phyloP scores from a whole-genome alignment of 108 stramenopile genomes.

The Chaetoceros tenuissimus region DNA sequence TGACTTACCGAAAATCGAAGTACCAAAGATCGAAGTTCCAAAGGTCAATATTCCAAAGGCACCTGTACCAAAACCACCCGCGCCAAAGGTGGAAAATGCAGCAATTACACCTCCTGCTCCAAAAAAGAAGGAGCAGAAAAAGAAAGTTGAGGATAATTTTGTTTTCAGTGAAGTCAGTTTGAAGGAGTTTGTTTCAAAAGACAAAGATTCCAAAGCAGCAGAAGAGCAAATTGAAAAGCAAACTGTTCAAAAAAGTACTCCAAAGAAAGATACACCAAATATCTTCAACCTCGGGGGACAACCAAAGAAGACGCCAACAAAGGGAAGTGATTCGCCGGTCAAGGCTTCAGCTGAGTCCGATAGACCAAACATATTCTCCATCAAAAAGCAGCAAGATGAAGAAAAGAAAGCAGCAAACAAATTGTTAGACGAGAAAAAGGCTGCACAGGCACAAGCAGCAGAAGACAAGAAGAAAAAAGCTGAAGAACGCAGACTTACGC shows the following conservation, averaged over 20 bases:
- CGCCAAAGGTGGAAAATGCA: background rate
- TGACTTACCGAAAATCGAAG: background rate
- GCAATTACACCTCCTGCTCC: background rate
- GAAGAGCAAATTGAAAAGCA: background rate
- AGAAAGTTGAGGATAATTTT: conserved; percentile 7
- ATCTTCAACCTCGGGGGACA: too few relatives aligned
- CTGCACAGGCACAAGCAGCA: background rate
- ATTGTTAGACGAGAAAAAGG: background rate
- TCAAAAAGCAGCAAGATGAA: background rate
- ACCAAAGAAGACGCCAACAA: too few relatives aligned
- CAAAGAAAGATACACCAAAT: too few relatives aligned
- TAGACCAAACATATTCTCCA: too few relatives aligned
- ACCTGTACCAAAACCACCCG: background rate
- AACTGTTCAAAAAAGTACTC: too few relatives aligned
- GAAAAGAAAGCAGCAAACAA: background rate
- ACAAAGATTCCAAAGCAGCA: background rate
- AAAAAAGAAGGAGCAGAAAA: background rate
- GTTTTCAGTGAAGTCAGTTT: conserved; percentile 5
- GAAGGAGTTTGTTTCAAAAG: conserved; percentile 1
- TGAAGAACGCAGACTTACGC: background rate
- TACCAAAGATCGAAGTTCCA: background rate
- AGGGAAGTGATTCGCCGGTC: too few relatives aligned
- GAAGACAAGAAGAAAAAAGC: conserved; percentile 1
- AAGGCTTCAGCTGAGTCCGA: too few relatives aligned
- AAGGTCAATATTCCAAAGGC: background rate